These are phyloP conservation scores for Aspergillus sparsus DNA, from an alignment of 495 filamentous ascomycete genomes.

Conservation along the genomic window DNA sequence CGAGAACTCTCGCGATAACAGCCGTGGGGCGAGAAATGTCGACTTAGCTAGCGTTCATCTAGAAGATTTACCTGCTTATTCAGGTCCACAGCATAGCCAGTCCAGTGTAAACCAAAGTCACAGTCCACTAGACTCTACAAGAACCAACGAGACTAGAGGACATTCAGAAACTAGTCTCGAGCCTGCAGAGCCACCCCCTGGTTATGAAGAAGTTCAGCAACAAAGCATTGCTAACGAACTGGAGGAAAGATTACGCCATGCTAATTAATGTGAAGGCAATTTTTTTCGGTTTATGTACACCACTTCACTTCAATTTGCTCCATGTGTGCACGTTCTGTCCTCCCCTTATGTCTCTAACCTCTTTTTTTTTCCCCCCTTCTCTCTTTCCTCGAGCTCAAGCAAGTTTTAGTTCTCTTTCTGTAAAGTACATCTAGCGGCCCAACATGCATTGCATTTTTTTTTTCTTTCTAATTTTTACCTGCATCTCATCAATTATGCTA, in stretches of 20 bases:
- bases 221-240: slow-evolving; percentile 68
- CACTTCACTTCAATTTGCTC: not conserved
- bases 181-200: slow-evolving; percentile 83
- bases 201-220: slow-evolving; percentile 88
- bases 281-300: not conserved
- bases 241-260: slow-evolving; percentile 48
- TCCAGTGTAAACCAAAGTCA: slow-evolving; percentile 2
- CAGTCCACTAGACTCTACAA: slow-evolving; percentile 17
- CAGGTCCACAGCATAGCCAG: slow-evolving; percentile 32
- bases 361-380: not conserved
- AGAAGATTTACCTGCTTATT: slow-evolving; percentile 85
- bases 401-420: slow-evolving; percentile 9
- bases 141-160: slow-evolving; percentile 13
- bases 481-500: not conserved
- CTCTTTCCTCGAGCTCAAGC: not conserved
- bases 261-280: slow-evolving; percentile 27
- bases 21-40: slow-evolving; percentile 49
- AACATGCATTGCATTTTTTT: slow-evolving; percentile 1
- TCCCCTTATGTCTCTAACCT: not conserved
- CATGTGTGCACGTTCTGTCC: not conserved
- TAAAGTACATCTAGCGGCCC: slow-evolving; percentile 16
- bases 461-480: not conserved
- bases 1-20: slow-evolving; percentile 61
- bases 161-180: slow-evolving; percentile 28
- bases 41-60: slow-evolving; percentile 64